phyloP scores from a whole-genome alignment of 257 asterid species.

The Solanum boliviense region DNA sequence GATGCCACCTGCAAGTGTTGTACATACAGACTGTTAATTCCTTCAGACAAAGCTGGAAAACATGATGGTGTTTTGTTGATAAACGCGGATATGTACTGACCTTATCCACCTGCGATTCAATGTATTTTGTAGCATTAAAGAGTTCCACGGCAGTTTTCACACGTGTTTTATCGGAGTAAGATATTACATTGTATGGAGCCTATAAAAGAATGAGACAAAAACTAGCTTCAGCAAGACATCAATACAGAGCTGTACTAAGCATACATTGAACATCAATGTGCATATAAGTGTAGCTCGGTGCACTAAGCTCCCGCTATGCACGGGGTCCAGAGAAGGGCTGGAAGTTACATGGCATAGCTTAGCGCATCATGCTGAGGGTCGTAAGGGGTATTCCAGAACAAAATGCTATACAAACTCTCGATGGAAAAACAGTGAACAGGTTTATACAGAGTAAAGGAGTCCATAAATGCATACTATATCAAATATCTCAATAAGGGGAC shows the following conservation, averaged over 20 bases:
- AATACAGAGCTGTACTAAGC: background rate
- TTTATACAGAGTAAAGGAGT: background rate
- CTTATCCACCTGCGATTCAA: conserved; percentile 71
- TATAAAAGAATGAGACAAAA: conserved; percentile 8
- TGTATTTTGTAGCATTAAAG: conserved; percentile 65
- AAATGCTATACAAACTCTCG: background rate
- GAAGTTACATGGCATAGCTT: background rate
- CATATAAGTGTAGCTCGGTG: background rate
- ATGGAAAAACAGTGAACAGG: background rate
- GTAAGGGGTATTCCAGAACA: background rate
- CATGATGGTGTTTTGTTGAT: background rate
- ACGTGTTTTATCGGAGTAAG: conserved; percentile 77
- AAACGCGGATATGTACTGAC: conserved; percentile 16
- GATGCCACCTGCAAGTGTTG: conserved; percentile 38
- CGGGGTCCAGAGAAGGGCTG: background rate
- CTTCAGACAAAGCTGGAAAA: background rate
- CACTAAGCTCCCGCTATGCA: background rate
- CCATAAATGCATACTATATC: background rate
- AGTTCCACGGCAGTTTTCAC: conserved; percentile 88
- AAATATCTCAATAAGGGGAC: background rate
- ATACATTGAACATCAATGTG: background rate
- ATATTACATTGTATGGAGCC: conserved; percentile 87
- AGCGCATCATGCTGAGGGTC: background rate
- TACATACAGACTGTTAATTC: background rate
- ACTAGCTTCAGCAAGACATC: background rate